A percentile compares a stretch with the other conserved stretches of the same genome.
Conservation (phyloP, 345 rosid genomes). For the Citrus trifoliata region DNA sequence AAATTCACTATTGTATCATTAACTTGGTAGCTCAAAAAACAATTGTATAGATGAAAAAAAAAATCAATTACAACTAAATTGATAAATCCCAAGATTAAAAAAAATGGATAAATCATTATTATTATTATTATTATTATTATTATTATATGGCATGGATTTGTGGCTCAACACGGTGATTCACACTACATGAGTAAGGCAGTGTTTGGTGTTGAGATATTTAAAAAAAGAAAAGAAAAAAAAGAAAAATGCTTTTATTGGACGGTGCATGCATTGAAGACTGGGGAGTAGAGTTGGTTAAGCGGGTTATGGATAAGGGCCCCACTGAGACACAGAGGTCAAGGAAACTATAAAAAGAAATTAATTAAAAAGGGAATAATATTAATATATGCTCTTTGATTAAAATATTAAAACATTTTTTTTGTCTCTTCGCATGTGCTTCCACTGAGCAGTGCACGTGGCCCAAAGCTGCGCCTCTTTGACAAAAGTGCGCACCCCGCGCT, state of each 20-base stretch:
- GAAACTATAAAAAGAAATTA: background rate
- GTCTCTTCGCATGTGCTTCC: constrained; percentile 27
- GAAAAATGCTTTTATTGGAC: background rate
- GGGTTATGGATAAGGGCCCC: constrained; percentile 22
- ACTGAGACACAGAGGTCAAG: background rate
- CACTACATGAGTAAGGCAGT: background rate
- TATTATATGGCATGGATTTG: background rate
- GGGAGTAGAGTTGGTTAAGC: constrained; percentile 14
- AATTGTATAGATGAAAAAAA: too few species aligned
- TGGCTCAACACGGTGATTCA: background rate
- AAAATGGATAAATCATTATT: background rate
- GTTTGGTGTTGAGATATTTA: background rate
- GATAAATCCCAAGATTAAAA: background rate
- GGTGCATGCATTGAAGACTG: constrained; percentile 47
- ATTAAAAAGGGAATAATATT: background rate
- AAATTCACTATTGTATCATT: background rate
- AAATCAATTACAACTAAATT: background rate
- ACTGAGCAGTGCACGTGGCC: constrained; percentile 34
- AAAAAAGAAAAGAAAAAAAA: background rate
- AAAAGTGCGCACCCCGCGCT: constrained; percentile 35
- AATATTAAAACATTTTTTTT: background rate
- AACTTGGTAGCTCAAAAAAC: too few species aligned
- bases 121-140: background rate
- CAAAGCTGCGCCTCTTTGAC: constrained; percentile 28
- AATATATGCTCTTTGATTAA: background rate